These are phyloP conservation scores for Sporothrix brunneoviolacea DNA, from an alignment of 2,329 filamentous ascomycete genomes.

Conservation along the genomic window DNA sequence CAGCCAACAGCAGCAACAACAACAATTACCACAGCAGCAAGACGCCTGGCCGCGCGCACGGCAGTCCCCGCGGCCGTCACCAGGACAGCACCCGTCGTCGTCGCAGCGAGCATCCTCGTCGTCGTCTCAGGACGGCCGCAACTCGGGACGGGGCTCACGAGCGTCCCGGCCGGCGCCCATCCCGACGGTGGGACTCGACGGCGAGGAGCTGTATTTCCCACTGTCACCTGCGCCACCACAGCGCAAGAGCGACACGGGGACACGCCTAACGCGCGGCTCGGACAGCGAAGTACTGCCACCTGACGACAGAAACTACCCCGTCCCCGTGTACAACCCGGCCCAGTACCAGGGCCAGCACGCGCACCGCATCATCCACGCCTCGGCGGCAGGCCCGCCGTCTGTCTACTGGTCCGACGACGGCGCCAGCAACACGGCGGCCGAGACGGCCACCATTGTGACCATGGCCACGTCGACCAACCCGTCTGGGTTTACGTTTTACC, in stretches of 20 bases:
- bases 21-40: not conserved
- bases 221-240: slow-evolving; percentile 11
- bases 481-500: slow-evolving; percentile 33
- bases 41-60: not conserved
- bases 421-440: slow-evolving; percentile 11
- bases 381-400: slow-evolving; percentile 17
- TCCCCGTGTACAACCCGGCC: not conserved
- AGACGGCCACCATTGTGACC: slow-evolving; percentile 14
- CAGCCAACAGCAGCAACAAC: not conserved
- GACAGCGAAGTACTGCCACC: slow-evolving; percentile 15
- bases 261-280: slow-evolving; percentile 6
- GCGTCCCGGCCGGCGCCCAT: not conserved
- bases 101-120: not conserved
- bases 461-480: slow-evolving; percentile 17
- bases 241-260: slow-evolving; percentile 9
- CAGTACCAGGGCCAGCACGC: not conserved
- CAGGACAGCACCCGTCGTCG: not conserved
- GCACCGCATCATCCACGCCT: slow-evolving; percentile 9
- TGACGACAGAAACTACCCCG: slow-evolving; percentile 12
- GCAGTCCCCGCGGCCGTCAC: not conserved
- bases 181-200: slow-evolving; percentile 1
- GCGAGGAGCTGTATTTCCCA: slow-evolving; percentile 10
- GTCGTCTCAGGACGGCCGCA: slow-evolving; percentile 2
- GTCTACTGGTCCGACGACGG: slow-evolving; percentile 26
- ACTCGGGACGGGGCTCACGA: not conserved